Conservation (phyloP, 768 basidiomycete species). For the Pisolithus microcarpus region DNA sequence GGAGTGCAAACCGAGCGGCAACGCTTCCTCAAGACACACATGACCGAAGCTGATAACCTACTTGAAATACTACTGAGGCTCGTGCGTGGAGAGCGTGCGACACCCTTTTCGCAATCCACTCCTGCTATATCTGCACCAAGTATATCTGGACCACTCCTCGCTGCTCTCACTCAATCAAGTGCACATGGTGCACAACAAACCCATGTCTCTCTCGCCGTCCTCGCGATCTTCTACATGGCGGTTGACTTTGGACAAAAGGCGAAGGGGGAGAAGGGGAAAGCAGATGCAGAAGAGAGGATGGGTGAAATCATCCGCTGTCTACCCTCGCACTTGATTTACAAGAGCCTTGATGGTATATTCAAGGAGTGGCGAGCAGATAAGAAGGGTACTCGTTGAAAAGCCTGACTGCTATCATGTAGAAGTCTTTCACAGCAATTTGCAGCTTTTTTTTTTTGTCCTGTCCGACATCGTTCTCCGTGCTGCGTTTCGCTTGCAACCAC, state of each 20-base stretch:
- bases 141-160: constrained; percentile 61
- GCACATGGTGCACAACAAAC: constrained; percentile 87
- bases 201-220: constrained; percentile 86
- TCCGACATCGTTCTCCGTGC: not conserved
- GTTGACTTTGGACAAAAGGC: constrained; percentile 76
- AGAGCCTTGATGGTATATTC: constrained; percentile 91
- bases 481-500: too few species aligned
- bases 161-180: constrained; percentile 66
- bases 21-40: constrained; percentile 83
- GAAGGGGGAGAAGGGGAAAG: constrained; percentile 56
- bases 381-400: constrained; percentile 49
- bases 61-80: constrained; percentile 90
- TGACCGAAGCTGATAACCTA: constrained; percentile 80
- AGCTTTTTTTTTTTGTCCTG: not conserved
- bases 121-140: constrained; percentile 55
- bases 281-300: constrained; percentile 65
- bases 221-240: constrained; percentile 83
- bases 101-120: constrained; percentile 56
- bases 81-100: constrained; percentile 82
- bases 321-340: constrained; percentile 81
- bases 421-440: too few species aligned
- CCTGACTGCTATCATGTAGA: too few species aligned
- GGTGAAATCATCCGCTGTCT: constrained; percentile 88
- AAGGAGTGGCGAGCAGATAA: constrained; percentile 86
- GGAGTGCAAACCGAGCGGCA: constrained; percentile 72